Evolutionary conservation across 2,329 filamentous ascomycete genomes (phyloP), one percentile per base, ranked within the genome.

Genomic region (Diaporthe sp.): DNA sequence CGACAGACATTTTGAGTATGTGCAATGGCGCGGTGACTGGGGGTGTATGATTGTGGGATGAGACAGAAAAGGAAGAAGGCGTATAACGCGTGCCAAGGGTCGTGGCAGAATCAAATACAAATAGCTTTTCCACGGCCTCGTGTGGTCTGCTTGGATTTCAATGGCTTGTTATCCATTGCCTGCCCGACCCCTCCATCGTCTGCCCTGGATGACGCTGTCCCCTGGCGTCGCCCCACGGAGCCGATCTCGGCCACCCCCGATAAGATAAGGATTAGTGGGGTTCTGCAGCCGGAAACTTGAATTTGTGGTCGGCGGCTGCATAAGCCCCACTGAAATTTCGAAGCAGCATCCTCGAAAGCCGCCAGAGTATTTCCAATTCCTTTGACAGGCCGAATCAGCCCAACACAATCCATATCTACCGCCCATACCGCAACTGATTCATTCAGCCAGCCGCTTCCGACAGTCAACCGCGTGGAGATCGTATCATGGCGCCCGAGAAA

Each of bases 401-500:
- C 58, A 44, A 34, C 58, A 57, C 37, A 65, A 65, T 31, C 37
- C 46, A 73, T 55, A 53, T 71, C 44, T 65, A 34, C 25, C 28
- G 28, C 17, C 58, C 17, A 62, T 42, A 55, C 34, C 53, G 44
- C 42, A 12, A 37, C 44, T 55, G 42, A 69, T 69, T 69, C 65
- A 42, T 69, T 69, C 34, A 55, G n/a, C 34, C 65, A 69, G 65
- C 49, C 22, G 65, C 65, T 53, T 49, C 44, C 65, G 65, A 55
- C n/a, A 42, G 6, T 42, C 31, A 42, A n/a, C 34, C 19, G 49
- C 31, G n/a, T 25, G 49, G 22, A 8, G n/a, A 31, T 69, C 65
- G n/a, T 49, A 65, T 22, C 65, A 95, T 95, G 93, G 84, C 92
- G 1, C 87, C 90, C 55, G 90, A 92, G 81, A 95, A 93, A 81